Percentiles rank a stretch among this genome's conserved stretches.
Conservation (phyloP, 2,329 filamentous ascomycete species). For the Monosporascus sp. region DNA sequence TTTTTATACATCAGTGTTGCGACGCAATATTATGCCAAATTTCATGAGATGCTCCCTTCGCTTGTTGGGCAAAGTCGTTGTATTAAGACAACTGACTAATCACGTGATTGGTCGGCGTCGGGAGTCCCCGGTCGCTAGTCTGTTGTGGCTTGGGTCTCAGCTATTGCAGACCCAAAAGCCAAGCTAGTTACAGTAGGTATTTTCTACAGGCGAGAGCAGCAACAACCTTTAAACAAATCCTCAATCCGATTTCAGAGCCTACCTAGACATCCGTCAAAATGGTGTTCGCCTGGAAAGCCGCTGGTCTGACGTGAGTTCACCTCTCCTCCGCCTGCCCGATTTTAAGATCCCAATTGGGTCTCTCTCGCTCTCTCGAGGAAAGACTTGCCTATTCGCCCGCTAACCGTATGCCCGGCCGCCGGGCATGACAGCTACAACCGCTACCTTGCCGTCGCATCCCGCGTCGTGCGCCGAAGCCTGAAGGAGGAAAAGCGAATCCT, state of each 20-base stretch:
- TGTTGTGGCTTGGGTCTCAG: not conserved
- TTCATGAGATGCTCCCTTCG: no score
- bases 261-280: constrained; percentile 59
- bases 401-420: constrained; percentile 25
- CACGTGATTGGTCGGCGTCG: constrained; percentile 1
- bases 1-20: no score
- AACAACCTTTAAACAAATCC: constrained; percentile 22
- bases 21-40: no score
- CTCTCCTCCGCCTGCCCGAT: constrained; percentile 7
- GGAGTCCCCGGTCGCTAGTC: not conserved
- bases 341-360: constrained; percentile 1
- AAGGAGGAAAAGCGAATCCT: constrained; percentile 88
- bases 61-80: no score
- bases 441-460: constrained; percentile 92
- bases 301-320: constrained; percentile 81
- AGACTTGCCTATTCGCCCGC: constrained; percentile 16
- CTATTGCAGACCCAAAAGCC: not conserved
- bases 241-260: constrained; percentile 13
- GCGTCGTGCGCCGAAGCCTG: constrained; percentile 90
- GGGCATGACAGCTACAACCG: constrained; percentile 83
- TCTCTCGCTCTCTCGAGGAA: not conserved
- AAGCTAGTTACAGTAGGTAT: not conserved
- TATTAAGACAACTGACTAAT: not conserved
- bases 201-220: constrained; percentile 23
- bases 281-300: constrained; percentile 97